Percentiles rank a stretch among this genome's conserved stretches.
These are phyloP conservation scores for Santalum album DNA, from an alignment of 164 flowering plant species.

Conservation along the genomic window DNA sequence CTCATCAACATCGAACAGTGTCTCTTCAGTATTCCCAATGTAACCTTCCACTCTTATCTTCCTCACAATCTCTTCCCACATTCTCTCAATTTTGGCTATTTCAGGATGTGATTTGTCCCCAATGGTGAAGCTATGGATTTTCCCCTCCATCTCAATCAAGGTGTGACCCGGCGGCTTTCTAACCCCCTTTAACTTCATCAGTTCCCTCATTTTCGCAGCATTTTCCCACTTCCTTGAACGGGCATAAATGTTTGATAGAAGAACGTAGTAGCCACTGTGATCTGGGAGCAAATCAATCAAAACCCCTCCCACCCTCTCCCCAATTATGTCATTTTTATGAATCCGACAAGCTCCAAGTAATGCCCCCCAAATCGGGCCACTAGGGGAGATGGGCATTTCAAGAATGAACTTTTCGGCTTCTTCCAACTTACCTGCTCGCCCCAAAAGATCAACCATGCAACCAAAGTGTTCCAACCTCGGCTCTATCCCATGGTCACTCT, in stretches of 20 bases:
- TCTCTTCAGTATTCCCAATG: slow-evolving; percentile 2
- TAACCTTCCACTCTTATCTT: slow-evolving; percentile 12
- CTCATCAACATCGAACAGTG: slow-evolving; percentile 10
- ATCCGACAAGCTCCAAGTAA: slow-evolving; percentile 20
- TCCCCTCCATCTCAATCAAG: slow-evolving; percentile 5
- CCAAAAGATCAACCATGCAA: slow-evolving; percentile 26
- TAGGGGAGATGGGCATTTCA: slow-evolving; percentile 20
- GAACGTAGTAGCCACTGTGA: slow-evolving; percentile 6
- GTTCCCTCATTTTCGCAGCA: slow-evolving; percentile 3
- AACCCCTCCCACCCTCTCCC: background rate
- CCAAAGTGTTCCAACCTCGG: slow-evolving; percentile 25
- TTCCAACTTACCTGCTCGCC: slow-evolving; percentile 17
- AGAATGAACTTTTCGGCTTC: slow-evolving; percentile 20
- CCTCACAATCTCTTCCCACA: slow-evolving; percentile 8
- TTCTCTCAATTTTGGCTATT: slow-evolving; percentile 4
- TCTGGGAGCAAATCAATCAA: slow-evolving; percentile 6
- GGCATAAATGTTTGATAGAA: slow-evolving; percentile 11
- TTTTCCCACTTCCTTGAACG: background rate
- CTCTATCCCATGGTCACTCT: slow-evolving; percentile 11
- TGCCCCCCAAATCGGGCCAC: slow-evolving; percentile 20
- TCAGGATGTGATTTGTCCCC: slow-evolving; percentile 10
- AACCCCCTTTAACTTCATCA: slow-evolving; percentile 10
- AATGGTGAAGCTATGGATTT: slow-evolving; percentile 6
- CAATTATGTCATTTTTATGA: slow-evolving; percentile 8
- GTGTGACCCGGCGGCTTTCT: slow-evolving; percentile 9